A percentile compares a stretch with the other conserved stretches of the same genome.
phyloP scores from a whole-genome alignment of 768 basidiomycete species.

The Tubosaeta sp. region DNA sequence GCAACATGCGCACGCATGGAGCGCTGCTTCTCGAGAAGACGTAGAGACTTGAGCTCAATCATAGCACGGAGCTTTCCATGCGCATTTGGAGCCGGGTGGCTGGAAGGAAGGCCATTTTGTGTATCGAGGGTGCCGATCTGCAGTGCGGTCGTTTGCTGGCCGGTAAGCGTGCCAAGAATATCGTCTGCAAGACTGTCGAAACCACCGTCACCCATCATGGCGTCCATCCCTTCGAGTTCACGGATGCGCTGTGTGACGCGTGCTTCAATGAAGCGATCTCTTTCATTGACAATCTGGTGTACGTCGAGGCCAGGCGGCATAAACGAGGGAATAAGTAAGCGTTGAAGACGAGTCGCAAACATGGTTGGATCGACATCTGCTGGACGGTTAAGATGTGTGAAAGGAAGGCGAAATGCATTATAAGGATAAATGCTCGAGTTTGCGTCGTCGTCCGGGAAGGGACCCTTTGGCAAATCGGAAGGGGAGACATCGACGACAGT shows the following conservation, averaged over 20 bases:
- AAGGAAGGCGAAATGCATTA: constrained; percentile 84
- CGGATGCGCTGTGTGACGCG: constrained; percentile 83
- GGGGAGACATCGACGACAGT: constrained; percentile 42
- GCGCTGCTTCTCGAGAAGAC: constrained; percentile 89
- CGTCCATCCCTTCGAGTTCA: constrained; percentile 76
- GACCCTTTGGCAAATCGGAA: constrained; percentile 64
- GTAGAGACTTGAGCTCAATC: constrained; percentile 90
- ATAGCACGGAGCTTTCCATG: constrained; percentile 84
- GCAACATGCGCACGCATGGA: constrained; percentile 79
- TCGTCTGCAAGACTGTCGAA: constrained; percentile 52
- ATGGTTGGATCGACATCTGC: constrained; percentile 55
- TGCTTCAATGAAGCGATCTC: constrained; percentile 86
- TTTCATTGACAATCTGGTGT: constrained; percentile 84
- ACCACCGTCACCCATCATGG: constrained; percentile 75
- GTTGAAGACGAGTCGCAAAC: constrained; percentile 70
- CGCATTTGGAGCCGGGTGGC: constrained; percentile 55
- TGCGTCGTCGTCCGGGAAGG: constrained; percentile 74
- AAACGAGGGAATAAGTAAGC: constrained; percentile 80
- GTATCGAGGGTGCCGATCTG: constrained; percentile 34
- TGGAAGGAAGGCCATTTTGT: constrained; percentile 7
- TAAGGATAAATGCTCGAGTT: constrained; percentile 86
- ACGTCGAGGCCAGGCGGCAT: constrained; percentile 93
- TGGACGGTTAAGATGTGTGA: constrained; percentile 70
- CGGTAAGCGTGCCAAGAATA: constrained; percentile 11
- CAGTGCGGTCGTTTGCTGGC: constrained; percentile 15